Evolutionary conservation across 352 stramenopile species (phyloP), one percentile per base, ranked within the genome.

Genomic region (Globisporangium nagaii): DNA sequence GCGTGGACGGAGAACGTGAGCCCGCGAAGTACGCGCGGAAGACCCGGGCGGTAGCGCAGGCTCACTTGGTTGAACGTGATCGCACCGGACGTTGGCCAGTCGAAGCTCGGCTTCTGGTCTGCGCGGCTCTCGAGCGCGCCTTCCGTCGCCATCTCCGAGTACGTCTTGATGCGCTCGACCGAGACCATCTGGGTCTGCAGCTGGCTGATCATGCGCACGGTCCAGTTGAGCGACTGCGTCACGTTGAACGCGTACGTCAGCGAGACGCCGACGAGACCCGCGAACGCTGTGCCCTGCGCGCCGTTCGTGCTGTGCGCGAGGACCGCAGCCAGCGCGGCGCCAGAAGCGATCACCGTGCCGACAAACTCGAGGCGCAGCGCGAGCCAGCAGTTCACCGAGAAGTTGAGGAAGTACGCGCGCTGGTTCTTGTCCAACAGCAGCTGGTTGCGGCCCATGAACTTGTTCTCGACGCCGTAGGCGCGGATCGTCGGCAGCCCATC

Each of bases 401-500:
- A 84, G 44, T 88, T 86, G 2, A 88, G 45, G 28, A 89, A 88
- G 41, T 84, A 88, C 19, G 72, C 77, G 24, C 76, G 72, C 54
- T 85, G 70, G 64, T 89, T 85, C n/a, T 66, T 62, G 43, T 88
- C 79, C 7, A 91, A 55, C 31, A 86, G 57, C 10, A 65, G 39
- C 44, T 82, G 57, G 57, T 81, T 86, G 43, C 71, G 79, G 5
- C 55, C 63, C 12, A 65, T 65, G 55, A 86, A 88, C 39, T 83
- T 67, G 28, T 66, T 61, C 39, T 84, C 75, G 4, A 69, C 75
- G 25, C 53, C 64, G 51, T 84, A 95, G 0, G 86, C 81, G 56
- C 96, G 87, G 31, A 99, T 98, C 3, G 91, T 98, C 2, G 90
- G 62, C 17, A 99, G 77, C 28, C 97, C 97, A 51, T 91, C 85